Evolutionary conservation across 345 rosid species (phyloP), one percentile per base, ranked within the genome.

Genomic region (Ceriops decandra): DNA sequence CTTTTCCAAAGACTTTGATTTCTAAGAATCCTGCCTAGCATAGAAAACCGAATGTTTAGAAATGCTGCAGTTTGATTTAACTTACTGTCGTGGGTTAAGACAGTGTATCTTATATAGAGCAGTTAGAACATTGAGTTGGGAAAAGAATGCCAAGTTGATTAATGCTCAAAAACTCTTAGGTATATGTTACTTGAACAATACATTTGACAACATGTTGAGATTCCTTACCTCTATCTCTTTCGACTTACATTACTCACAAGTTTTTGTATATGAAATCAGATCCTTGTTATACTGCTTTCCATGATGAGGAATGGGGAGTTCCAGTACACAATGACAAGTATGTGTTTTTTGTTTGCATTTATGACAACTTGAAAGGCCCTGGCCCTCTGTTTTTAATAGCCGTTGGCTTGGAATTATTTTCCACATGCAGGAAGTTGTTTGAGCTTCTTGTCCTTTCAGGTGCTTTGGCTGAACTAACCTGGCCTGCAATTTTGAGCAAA

Each of bases 291-390:
- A 83, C 76, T 60, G 81, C 87, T 76, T 92, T 92, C 82, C 96
- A 92, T 61, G 96, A 92, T 74, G 92, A 92, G 80, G 98, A 92
- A 85, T 92, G 93, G 93, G 98, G 97, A 69, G 83, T 86, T 74
- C 91, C 92, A 15, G 85, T 83, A 26, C 96, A 84, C 38, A 83
- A 87, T 74, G 95, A 89, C 74, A 89, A 79, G 95, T 89, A 84
- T 57, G 90, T 66, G 61, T 24, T 79, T 79, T 62, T 60, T 20
- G 6, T 24, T 60, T 60, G 61, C 30, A 63, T 20, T 27, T 57
- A 42, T 61, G 64, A 63, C 24, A 67, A 38, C 64, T 60, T 70
- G 31, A 68, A 46, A 52, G 5, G 47, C 31, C 31, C 47, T 15
- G 54, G 62, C 75, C 65, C 67, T 4, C 51, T 28, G 60, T 26